A percentile compares a stretch with the other conserved stretches of the same genome.
phyloP scores from a whole-genome alignment of 2,329 filamentous ascomycete genomes.

The Hypomyces rosellus region DNA sequence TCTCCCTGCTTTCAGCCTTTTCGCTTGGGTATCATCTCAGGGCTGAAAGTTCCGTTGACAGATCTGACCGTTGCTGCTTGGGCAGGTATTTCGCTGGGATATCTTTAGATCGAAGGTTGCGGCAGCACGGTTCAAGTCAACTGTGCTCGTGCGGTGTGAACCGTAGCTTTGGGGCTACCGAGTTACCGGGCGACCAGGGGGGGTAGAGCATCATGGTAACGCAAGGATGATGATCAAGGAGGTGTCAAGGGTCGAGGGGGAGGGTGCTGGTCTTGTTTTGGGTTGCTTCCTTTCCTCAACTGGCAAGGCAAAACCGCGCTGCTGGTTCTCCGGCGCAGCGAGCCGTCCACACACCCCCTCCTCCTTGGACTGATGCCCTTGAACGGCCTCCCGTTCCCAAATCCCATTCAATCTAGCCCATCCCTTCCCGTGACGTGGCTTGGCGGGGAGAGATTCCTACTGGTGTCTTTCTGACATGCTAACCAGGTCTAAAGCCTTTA shows the following conservation, averaged over 20 bases:
- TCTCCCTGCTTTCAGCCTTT: too few relatives aligned
- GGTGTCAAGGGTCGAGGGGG: too few relatives aligned
- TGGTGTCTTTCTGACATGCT: neutral
- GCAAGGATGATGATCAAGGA: neutral
- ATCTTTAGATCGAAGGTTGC: neutral
- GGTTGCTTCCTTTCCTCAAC: neutral
- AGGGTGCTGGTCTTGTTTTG: neutral
- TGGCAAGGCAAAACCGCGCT: neutral
- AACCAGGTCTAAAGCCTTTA: neutral
- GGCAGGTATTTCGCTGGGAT: neutral
- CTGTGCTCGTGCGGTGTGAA: constrained; percentile 3
- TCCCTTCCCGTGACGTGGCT: neutral
- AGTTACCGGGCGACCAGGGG: constrained; percentile 7
- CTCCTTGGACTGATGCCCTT: neutral
- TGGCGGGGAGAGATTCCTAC: neutral
- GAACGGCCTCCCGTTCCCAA: neutral
- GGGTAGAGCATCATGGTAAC: neutral
- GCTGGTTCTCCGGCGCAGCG: constrained; percentile 4
- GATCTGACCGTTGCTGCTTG: neutral
- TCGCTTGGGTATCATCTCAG: too few relatives aligned
- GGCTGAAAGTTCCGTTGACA: too few relatives aligned
- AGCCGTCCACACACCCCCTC: constrained; percentile 9
- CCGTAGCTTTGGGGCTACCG: constrained; percentile 10
- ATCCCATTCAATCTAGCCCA: neutral
- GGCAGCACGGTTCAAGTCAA: constrained; percentile 5